phyloP scores from a whole-genome alignment of 2,329 filamentous ascomycete species.

The Verticillium nubilum region DNA sequence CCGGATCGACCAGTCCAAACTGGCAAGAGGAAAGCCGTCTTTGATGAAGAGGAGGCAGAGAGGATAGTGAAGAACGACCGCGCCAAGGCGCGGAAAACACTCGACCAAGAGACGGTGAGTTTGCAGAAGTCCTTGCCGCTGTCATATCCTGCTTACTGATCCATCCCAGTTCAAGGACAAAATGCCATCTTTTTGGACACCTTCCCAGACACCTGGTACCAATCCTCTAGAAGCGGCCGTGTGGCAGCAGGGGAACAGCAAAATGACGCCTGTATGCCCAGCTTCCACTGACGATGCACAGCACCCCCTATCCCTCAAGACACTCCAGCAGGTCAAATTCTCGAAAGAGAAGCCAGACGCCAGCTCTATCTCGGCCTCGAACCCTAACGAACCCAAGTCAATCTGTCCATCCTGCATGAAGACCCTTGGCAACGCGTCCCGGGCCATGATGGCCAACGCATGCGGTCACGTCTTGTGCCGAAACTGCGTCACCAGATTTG shows the following conservation, averaged over 20 bases:
- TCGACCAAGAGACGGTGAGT: conserved; percentile 66
- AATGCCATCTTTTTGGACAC: conserved; percentile 89
- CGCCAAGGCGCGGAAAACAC: conserved; percentile 60
- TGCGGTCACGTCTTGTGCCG: conserved; percentile 92
- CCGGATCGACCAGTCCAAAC: conserved; percentile 1
- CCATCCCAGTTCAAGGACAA: conserved; percentile 17
- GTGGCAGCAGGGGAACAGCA: conserved; percentile 47
- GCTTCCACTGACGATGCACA: conserved; percentile 60
- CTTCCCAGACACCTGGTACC: conserved; percentile 65
- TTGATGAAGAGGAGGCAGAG: conserved; percentile 71
- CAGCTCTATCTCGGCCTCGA: conserved; percentile 32
- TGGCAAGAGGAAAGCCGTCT: conserved; percentile 70
- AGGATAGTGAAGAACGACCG: conserved; percentile 66
- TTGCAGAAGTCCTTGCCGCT: neutral
- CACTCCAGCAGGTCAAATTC: conserved; percentile 71
- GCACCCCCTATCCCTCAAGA: conserved; percentile 74
- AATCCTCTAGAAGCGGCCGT: conserved; percentile 17
- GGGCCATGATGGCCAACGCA: conserved; percentile 75
- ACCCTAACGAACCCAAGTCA: conserved; percentile 17
- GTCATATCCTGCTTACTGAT: neutral
- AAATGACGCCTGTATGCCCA: conserved; percentile 70
- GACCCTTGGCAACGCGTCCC: conserved; percentile 72
- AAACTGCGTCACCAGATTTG: conserved; percentile 77
- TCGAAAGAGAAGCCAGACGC: conserved; percentile 56
- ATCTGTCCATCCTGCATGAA: conserved; percentile 85